Evolutionary conservation across 306 rosid genomes (phyloP), one percentile per base, ranked within the genome.

Genomic region (Phaseolus lunatus): DNA sequence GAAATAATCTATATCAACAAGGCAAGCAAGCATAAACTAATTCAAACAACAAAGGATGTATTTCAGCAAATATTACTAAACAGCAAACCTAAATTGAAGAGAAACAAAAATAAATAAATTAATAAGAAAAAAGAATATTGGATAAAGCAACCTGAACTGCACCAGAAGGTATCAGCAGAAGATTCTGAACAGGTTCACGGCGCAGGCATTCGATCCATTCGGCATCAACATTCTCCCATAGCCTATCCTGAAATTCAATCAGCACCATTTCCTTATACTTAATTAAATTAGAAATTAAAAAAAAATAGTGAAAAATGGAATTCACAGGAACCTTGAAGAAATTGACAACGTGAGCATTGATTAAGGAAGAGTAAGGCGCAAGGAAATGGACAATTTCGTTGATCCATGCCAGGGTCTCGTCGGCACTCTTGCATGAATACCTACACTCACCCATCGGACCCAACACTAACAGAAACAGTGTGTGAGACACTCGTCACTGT

Each of bases 161-260:
- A 65, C 97, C 97, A 18, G 91, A 86, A 68, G 97, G 99, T 67
- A 95, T 88, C 49, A 83, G 87, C 61, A 89, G 93, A 75, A 95
- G 91, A 75, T 89, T 90, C 5, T 84, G 76, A 69, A 88, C 79
- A 23, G 90, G 81, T 68, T 92, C 97, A 35, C 62, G 24, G 7
- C 95, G 85, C 41, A 95, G 79, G 82, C 92, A 92, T 50, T 89
- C 90, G 75, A 95, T 89, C 97, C 99, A 95, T 58, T 90, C 96
- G 61, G 82, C 58, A 76, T 90, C 86, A 72, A 90, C 84, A 67
- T 83, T 77, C 84, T 90, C 93, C 97, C 97, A 90, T 2, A 87
- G 74, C 59, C 86, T 85, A 66, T 92, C 97, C 92, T 89, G 94
- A 78, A 78, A 72, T 45, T 47, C 15, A 72, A 79, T 62, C 56